phyloP scores from a whole-genome alignment of 306 rosid genomes.

The Gynostemma pentaphyllum region DNA sequence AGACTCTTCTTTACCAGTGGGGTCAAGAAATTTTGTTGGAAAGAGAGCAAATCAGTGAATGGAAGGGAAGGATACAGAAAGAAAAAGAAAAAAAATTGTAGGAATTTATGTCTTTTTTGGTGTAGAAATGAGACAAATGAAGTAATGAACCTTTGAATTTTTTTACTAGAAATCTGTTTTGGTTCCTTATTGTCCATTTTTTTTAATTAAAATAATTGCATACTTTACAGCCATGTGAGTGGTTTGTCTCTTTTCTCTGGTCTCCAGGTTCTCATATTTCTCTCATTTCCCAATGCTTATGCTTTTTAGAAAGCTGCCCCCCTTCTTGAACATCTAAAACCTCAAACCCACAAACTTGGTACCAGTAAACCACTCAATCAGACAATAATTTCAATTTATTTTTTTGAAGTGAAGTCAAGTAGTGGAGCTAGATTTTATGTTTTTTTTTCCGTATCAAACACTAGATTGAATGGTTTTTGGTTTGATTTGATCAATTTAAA shows the following conservation, averaged over 20 bases:
- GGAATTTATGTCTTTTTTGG: background rate
- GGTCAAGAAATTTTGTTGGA: background rate
- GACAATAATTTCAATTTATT: too few species aligned
- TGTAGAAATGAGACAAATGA: slow-evolving; percentile 3
- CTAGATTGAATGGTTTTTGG: too few species aligned
- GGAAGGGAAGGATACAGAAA: slow-evolving; percentile 4
- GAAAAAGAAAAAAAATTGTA: background rate
- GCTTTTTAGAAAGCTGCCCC: background rate
- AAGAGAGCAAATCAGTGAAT: background rate
- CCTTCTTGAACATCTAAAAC: background rate
- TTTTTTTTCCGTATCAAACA: too few species aligned
- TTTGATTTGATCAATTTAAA: too few species aligned
- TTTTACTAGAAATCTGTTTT: background rate
- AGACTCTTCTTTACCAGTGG: slow-evolving; percentile 7
- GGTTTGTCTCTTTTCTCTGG: slow-evolving; percentile 6
- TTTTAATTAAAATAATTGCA: background rate
- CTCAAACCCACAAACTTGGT: too few species aligned
- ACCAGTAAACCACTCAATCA: too few species aligned
- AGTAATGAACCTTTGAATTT: background rate
- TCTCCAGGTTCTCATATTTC: background rate
- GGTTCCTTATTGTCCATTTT: too few species aligned
- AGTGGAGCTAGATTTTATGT: too few species aligned
- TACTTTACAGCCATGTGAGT: slow-evolving; percentile 3
- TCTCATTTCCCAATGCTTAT: background rate
- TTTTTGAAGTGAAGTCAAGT: too few species aligned